Evolutionary conservation across 1,139 yeast species (phyloP), one percentile per base, ranked within the genome.

Genomic region (Blastobotrys capitulatus): DNA sequence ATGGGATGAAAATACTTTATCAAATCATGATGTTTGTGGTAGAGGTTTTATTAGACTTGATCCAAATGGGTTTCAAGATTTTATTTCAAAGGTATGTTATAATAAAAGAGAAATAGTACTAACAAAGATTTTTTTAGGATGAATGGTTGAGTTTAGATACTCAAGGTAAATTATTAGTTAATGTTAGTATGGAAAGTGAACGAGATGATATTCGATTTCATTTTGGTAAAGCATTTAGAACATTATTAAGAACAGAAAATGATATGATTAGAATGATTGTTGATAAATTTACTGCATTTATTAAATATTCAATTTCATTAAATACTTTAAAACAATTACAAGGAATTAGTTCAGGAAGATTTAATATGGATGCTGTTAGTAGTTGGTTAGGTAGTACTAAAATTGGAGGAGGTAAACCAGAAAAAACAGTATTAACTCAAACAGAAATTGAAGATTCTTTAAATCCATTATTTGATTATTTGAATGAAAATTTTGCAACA

Each of bases 131-230:
- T 6, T 4, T 2, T 0, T 78, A 77, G 60, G 87, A 83, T 46
- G 67, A 79, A 1, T 73, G 73, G 59, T 69, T 83, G 13, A 84
- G 83, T 54, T 70, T 86, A 45, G 88, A 82, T 57, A 72, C 85
- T 1, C 87, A 82, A 59, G 94, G 95, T 0, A 70, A 79, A 49
- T 61, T 87, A 1, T 62, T 77, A 42, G 69, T 86, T 8, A 83
- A 82, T 59, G 74, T 88, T 2, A 81, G 89, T 0, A 79, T 86
- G 60, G 96, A 88, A 63, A 80, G 82, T 55, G 95, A 88, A 60
- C 74, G 83, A 38, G 78, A 77, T 37, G 95, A 87, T 66, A 86
- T 92, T 1, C 72, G 85, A 18, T 88, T 86, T 62, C 83, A 82
- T 39, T 77, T 87, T 72, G 95, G 95, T 1, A 76, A 85, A 56